Conservation (phyloP, 345 rosid genomes). For the Pelargonium nanum region DNA sequence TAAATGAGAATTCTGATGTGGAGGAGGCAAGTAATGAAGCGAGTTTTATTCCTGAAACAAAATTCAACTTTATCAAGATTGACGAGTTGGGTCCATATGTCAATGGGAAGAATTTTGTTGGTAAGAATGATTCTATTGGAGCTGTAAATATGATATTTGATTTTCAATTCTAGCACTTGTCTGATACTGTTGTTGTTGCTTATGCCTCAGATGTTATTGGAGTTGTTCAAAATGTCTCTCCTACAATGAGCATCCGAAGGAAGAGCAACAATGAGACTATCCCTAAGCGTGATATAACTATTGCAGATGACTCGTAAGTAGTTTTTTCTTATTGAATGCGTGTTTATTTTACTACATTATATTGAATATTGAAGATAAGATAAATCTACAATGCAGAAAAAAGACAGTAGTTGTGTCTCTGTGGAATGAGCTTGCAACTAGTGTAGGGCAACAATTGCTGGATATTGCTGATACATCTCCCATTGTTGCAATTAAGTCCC, state of each 20-base stretch:
- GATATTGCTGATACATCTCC: constrained; percentile 61
- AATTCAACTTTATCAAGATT: constrained; percentile 66
- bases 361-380: neutral
- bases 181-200: neutral
- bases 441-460: constrained; percentile 60
- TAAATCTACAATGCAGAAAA: constrained; percentile 31
- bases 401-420: constrained; percentile 75
- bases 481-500: constrained; percentile 66
- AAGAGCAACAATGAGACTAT: constrained; percentile 63
- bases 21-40: constrained; percentile 70
- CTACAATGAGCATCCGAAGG: constrained; percentile 67
- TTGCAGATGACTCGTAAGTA: constrained; percentile 72
- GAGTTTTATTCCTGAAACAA: constrained; percentile 64
- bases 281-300: constrained; percentile 73
- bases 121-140: constrained; percentile 24
- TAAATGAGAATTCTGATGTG: constrained; percentile 77
- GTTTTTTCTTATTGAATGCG: neutral
- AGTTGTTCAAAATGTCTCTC: constrained; percentile 77
- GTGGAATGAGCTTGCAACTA: constrained; percentile 83
- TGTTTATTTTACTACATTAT: neutral
- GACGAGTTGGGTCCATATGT: constrained; percentile 74
- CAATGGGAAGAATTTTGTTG: constrained; percentile 60
- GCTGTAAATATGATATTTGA: neutral
- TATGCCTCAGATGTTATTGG: constrained; percentile 58
- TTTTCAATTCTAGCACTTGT: neutral